Evolutionary conservation across 2,329 filamentous ascomycete species (phyloP), one percentile per base, ranked within the genome.

Genomic region (Dothideomycetes sp.): DNA sequence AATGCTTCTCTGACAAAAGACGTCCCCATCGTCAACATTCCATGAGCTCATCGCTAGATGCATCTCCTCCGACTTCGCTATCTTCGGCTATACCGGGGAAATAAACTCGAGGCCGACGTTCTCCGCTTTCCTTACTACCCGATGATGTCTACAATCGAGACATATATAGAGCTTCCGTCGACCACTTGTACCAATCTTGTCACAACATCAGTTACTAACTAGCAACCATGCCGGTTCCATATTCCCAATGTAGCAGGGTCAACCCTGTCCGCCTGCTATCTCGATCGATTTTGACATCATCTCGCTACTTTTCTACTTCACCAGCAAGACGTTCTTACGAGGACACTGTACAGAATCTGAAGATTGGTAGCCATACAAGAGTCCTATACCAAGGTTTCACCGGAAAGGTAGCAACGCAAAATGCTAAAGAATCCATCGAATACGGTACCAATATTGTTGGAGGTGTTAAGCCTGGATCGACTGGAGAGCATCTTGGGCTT

Each of bases 361-460:
- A 73, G 49, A 82, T 84, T 49, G 78, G 78, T 12, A 65, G 69
- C 20, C 70, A 82, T 54, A 83, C 80, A 1, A 68, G 70, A 36
- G 79, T 84, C 43, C 71, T 83, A 42, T 84, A 81, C 52, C 80
- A 84, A 53, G 80, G 79, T 1, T 83, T 83, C 57, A 84, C 80
- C 13, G 79, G 79, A 62, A 66, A 66, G 48, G 66, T 77, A 62
- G 82, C 83, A 9, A 88, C 83, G 2, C 74, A 75, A 50, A 87
- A 89, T 61, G 83, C 82, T 22, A 74, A 76, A 58, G 81, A 87
- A 57, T 85, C 82, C 10, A 64, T 88, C 44, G 76, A 70, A 59
- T 89, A 82, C 73, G 84, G 84, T 10, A 88, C 84, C 27, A 82
- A 84, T 25, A 79, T 89, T 45, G 81, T 89, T 0, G 84, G 84